phyloP scores from a whole-genome alignment of 768 basidiomycete species.

The Boletus huronensis region DNA sequence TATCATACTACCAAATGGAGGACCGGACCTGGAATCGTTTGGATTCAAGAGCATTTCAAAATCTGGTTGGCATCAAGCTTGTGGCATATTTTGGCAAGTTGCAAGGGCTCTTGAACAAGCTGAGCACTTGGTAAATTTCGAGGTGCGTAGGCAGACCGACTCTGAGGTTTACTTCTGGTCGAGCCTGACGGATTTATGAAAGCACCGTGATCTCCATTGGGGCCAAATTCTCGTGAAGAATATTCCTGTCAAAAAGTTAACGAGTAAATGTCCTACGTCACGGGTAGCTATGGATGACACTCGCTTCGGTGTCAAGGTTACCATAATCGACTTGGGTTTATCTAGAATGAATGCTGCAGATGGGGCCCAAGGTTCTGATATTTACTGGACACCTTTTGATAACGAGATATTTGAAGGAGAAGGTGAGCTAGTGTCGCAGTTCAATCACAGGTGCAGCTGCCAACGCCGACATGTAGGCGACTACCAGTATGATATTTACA shows the following conservation, averaged over 20 bases:
- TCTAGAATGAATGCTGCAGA: constrained; percentile 73
- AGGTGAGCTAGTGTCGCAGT: constrained; percentile 46
- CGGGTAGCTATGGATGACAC: constrained; percentile 61
- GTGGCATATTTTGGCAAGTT: constrained; percentile 89
- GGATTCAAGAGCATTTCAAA: constrained; percentile 55
- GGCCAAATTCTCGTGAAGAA: constrained; percentile 89
- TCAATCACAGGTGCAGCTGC: background rate
- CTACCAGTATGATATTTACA: constrained; percentile 93
- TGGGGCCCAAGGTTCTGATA: constrained; percentile 40
- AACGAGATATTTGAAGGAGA: constrained; percentile 89
- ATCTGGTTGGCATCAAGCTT: constrained; percentile 82
- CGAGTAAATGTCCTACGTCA: constrained; percentile 31
- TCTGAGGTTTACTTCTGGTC: background rate
- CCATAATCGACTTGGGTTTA: constrained; percentile 92
- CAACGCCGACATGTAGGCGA: constrained; percentile 51
- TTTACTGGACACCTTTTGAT: constrained; percentile 80
- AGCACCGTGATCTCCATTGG: constrained; percentile 99
- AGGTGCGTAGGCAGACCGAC: constrained; percentile 50
- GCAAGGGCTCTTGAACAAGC: constrained; percentile 72
- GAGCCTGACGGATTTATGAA: constrained; percentile 4
- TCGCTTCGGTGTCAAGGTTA: constrained; percentile 67
- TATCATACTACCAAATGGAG: constrained; percentile 87
- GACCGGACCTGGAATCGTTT: constrained; percentile 86
- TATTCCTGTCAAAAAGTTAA: constrained; percentile 35
- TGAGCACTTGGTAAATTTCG: constrained; percentile 78